A percentile compares a stretch with the other conserved stretches of the same genome.
phyloP scores from a whole-genome alignment of 140 eudicot genomes.

The Ambrosia hybrid region DNA sequence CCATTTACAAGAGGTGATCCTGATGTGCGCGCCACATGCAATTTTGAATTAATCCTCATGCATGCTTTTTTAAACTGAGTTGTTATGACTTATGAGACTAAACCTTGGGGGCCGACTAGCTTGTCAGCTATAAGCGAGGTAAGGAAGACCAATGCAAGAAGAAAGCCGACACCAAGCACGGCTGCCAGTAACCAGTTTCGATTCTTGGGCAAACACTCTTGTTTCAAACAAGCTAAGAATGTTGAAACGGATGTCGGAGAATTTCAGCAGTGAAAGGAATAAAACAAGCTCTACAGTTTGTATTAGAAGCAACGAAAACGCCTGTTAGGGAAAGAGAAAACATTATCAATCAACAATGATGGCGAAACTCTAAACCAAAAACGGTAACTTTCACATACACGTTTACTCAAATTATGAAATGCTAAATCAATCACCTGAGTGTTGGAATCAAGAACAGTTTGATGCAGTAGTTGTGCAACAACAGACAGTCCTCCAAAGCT shows the following conservation, averaged over 20 bases:
- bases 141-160: slow-evolving; percentile 48
- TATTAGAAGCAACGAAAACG: slow-evolving; percentile 51
- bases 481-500: slow-evolving; percentile 84
- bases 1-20: no score
- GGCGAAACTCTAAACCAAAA: neutral
- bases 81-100: slow-evolving; percentile 1
- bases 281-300: slow-evolving; percentile 63
- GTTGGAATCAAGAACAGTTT: slow-evolving; percentile 56
- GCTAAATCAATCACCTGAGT: slow-evolving; percentile 44
- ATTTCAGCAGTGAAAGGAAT: slow-evolving; percentile 45
- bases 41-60: no score
- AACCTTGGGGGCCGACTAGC: slow-evolving; percentile 74
- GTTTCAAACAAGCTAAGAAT: slow-evolving; percentile 45
- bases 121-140: slow-evolving; percentile 71
- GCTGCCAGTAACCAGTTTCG: slow-evolving; percentile 80
- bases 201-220: slow-evolving; percentile 40
- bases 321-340: slow-evolving; percentile 37
- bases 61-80: no score
- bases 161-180: slow-evolving; percentile 60
- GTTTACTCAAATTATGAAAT: neutral
- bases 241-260: slow-evolving; percentile 44
- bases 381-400: neutral
- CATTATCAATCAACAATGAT: neutral
- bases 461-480: slow-evolving; percentile 55
- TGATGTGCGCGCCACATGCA: no score